A percentile compares a stretch with the other conserved stretches of the same genome.
Conservation (phyloP, 768 basidiomycete genomes). For the Hirschioporus abietinus region DNA sequence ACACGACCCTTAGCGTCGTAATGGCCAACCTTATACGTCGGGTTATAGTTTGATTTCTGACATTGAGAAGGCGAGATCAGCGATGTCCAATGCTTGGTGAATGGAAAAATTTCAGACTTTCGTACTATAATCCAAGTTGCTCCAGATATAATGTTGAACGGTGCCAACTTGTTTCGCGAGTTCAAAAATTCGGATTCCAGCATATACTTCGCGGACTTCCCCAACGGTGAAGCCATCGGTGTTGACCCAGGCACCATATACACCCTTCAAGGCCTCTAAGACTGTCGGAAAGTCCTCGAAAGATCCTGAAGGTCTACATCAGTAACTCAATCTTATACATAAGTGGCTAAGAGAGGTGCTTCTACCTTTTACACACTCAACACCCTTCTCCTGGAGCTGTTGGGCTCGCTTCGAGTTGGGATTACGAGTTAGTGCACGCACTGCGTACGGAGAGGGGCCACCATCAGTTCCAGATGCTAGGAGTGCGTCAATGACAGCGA, state of each 20-base stretch:
- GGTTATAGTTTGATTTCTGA: constrained; percentile 18
- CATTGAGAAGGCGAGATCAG: neutral
- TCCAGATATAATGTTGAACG: constrained; percentile 37
- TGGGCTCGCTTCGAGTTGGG: constrained; percentile 28
- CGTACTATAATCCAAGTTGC: constrained; percentile 35
- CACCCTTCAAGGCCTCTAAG: constrained; percentile 27
- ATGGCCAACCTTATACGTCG: constrained; percentile 33
- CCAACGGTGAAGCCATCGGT: constrained; percentile 34
- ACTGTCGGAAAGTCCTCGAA: constrained; percentile 29
- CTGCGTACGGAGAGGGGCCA: constrained; percentile 34
- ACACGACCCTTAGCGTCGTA: constrained; percentile 38
- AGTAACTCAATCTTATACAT: neutral
- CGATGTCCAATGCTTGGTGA: constrained; percentile 4
- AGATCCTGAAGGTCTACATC: constrained; percentile 20
- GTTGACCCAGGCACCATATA: constrained; percentile 37
- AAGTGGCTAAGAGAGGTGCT: neutral
- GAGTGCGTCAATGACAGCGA: constrained; percentile 33
- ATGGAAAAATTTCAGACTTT: constrained; percentile 29
- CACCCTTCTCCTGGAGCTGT: constrained; percentile 30
- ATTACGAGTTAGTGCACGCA: constrained; percentile 38
- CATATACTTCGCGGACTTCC: constrained; percentile 34
- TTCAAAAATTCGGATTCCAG: constrained; percentile 38
- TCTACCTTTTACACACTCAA: constrained; percentile 34
- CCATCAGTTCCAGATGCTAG: constrained; percentile 30
- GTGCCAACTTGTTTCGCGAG: constrained; percentile 27